Base-by-base conservation (phyloP, 345 rosid genomes). In the Luvunga scandens region DNA sequence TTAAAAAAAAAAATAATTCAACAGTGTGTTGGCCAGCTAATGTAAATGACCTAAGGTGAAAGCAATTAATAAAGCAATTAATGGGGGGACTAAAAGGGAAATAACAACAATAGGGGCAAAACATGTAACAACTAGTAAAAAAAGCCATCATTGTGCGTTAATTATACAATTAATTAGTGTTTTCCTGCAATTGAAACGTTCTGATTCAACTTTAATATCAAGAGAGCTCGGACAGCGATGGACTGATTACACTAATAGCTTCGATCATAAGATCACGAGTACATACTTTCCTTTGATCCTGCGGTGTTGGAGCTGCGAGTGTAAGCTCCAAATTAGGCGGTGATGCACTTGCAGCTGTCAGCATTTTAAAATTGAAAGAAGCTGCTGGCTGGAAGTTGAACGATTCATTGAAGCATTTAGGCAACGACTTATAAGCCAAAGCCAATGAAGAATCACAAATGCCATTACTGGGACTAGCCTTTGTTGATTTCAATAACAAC, bases 321-420 rank as follows among this genome's bases (percentile, higher is more conserved):
- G 72, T 71, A 28, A 80, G 83, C 72, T 80, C 83, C 59, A 80
- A 76, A 71, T 80, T 73, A 64, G 83, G 83, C 22, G 72, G 25
- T 27, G 77, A 10, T 28, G 63, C 13, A 36, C 24, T 24, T 39
- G 48, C 62, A 28, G 12, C 60, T 28, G 12, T 73, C 6, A 25
- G 34, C 57, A 14, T 38, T 48, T 18, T 27, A 48, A 24, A 22
- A 48, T 18, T 24, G 60, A 25, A 72, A 72, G 57, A 68, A 18
- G 76, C 18, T 18, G 63, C 33, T 24, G 71, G 50, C 62, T 62
- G 9, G 24, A 62, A 57, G 73, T 38, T 66, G 34, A 50, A 66
- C 4, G 73, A 56, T 66, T 79, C 72, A 22, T n/a, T 34, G 8
- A 39, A 53, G 7, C 73, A 56, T 73, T 42, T 8, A 21, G 68